Evolutionary conservation across 192 early-diverging fungal genomes (phyloP).

Genomic region (Rhizoclosmatium globosum): DNA sequence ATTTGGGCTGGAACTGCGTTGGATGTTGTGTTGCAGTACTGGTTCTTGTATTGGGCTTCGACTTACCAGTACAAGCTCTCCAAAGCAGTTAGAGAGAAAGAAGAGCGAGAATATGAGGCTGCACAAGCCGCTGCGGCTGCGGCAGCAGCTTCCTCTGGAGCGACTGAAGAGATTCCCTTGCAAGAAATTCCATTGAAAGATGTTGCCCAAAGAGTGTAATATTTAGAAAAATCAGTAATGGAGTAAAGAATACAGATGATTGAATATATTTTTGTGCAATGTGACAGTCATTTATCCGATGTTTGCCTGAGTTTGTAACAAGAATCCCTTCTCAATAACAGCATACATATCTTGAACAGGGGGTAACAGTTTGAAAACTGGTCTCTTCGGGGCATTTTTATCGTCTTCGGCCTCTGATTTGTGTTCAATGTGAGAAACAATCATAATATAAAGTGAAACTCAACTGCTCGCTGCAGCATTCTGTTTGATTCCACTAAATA

Average conservation of each 20-base stretch:
- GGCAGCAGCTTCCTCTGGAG: too few relatives aligned
- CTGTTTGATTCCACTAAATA: conserved; percentile 37
- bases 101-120: too few relatives aligned
- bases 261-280: too few relatives aligned
- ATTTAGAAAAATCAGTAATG: too few relatives aligned
- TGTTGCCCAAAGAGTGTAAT: too few relatives aligned
- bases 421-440: not conserved
- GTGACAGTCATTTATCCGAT: not conserved
- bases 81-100: too few relatives aligned
- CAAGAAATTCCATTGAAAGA: too few relatives aligned
- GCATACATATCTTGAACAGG: conserved; percentile 43
- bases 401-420: conserved; percentile 28
- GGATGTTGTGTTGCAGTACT: not conserved
- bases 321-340: conserved; percentile 58
- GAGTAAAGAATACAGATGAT: too few relatives aligned
- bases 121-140: too few relatives aligned
- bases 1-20: not conserved
- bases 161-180: too few relatives aligned
- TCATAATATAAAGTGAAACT: not conserved
- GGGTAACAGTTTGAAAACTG: conserved; percentile 60
- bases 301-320: not conserved
- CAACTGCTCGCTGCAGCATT: conserved; percentile 10
- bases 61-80: too few relatives aligned
- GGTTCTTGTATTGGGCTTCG: not conserved
- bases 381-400: conserved; percentile 43